These are phyloP conservation scores for Domatiomyces globalis DNA, from an alignment of 2,329 filamentous ascomycete genomes.

Conservation along the genomic window DNA sequence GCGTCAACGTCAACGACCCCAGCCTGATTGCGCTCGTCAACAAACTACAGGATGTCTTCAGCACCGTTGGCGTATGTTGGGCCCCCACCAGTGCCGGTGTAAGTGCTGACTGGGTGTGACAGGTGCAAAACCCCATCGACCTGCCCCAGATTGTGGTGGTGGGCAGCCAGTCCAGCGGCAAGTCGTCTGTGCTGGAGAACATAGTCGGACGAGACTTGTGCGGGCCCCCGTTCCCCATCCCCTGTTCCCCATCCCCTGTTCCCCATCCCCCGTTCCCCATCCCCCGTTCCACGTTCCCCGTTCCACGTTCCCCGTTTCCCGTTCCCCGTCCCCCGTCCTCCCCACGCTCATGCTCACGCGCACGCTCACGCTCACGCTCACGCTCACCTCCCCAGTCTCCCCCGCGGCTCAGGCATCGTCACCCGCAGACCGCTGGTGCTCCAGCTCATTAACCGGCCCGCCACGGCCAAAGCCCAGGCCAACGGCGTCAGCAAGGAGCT, in stretches of 20 bases:
- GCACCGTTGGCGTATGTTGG: slow-evolving; percentile 68
- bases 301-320: slow-evolving; percentile 11
- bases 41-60: slow-evolving; percentile 98
- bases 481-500: slow-evolving; percentile 62
- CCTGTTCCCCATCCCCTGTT: not conserved
- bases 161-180: slow-evolving; percentile 95
- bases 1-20: slow-evolving; percentile 59
- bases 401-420: slow-evolving; percentile 93
- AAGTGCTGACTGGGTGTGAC: slow-evolving; percentile 13
- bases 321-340: slow-evolving; percentile 11
- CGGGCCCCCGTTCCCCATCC: slow-evolving; percentile 26
- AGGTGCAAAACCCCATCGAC: slow-evolving; percentile 98
- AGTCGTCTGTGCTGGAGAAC: slow-evolving; percentile 97
- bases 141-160: slow-evolving; percentile 96
- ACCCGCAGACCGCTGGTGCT: slow-evolving; percentile 91
- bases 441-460: slow-evolving; percentile 85
- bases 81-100: slow-evolving; percentile 1
- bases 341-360: slow-evolving; percentile 17
- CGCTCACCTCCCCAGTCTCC: slow-evolving; percentile 59
- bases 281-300: slow-evolving; percentile 4
- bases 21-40: slow-evolving; percentile 74
- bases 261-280: slow-evolving; percentile 9
- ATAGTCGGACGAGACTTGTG: slow-evolving; percentile 98
- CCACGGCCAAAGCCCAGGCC: slow-evolving; percentile 39
- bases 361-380: not conserved